Evolutionary conservation across 2,329 filamentous ascomycete genomes (phyloP).

Genomic region (Diaporthe vaccinii): DNA sequence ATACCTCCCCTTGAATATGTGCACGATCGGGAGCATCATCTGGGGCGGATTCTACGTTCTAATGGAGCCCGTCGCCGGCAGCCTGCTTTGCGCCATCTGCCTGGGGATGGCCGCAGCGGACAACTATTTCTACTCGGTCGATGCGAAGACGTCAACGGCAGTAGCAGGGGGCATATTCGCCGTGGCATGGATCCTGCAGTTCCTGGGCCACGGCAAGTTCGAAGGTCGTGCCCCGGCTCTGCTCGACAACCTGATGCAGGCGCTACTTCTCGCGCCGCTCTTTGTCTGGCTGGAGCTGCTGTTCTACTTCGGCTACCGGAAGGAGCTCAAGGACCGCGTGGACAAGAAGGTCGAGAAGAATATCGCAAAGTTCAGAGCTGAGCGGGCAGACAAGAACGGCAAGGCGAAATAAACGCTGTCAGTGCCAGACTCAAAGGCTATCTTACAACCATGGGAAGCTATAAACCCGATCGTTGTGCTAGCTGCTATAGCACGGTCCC

Average conservation of each 20-base stretch:
- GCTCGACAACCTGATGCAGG: constrained; percentile 92
- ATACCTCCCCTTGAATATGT: constrained; percentile 75
- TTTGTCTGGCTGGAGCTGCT: constrained; percentile 98
- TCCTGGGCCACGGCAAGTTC: constrained; percentile 90
- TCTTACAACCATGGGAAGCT: not conserved
- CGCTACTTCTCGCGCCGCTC: constrained; percentile 91
- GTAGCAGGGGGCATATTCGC: constrained; percentile 77
- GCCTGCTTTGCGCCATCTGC: constrained; percentile 80
- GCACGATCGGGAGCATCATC: constrained; percentile 73
- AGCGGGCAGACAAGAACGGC: constrained; percentile 63
- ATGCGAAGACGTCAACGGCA: constrained; percentile 64
- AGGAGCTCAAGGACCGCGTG: constrained; percentile 85
- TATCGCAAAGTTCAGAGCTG: constrained; percentile 78
- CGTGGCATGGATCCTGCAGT: constrained; percentile 88
- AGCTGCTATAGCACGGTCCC: not conserved
- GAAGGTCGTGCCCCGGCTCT: constrained; percentile 90
- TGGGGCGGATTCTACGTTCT: constrained; percentile 89
- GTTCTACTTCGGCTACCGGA: constrained; percentile 91
- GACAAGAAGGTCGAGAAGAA: constrained; percentile 82
- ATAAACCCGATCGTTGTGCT: not conserved
- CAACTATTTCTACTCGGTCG: constrained; percentile 78
- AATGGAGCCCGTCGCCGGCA: constrained; percentile 93
- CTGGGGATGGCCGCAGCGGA: constrained; percentile 80
- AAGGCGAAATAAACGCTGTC: constrained; percentile 61
- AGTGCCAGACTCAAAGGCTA: too few species aligned